Evolutionary conservation across 2,329 filamentous ascomycete species (phyloP).

Genomic region (Cryphonectria radicalis): DNA sequence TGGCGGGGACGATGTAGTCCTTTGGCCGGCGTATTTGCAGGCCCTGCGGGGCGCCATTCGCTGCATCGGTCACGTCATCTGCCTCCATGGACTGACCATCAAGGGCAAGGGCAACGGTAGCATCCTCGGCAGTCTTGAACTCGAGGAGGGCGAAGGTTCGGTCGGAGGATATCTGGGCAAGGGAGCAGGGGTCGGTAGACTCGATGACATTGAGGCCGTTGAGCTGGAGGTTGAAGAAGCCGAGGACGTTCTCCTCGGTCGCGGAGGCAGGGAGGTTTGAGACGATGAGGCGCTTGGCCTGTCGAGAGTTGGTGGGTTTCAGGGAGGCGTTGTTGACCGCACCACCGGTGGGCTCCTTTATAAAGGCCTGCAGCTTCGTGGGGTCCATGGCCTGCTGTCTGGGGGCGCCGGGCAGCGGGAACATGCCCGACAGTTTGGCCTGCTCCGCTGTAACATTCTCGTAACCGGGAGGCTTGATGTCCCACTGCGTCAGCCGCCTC

Average conservation of each 20-base stretch:
- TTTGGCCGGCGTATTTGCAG: constrained; percentile 85
- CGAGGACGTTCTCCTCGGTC: constrained; percentile 76
- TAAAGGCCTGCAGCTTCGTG: constrained; percentile 90
- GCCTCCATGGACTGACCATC: constrained; percentile 90
- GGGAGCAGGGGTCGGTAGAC: constrained; percentile 80
- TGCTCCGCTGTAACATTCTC: constrained; percentile 98
- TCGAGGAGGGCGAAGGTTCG: constrained; percentile 83
- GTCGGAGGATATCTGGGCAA: constrained; percentile 81
- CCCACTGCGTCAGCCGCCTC: constrained; percentile 96
- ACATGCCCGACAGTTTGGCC: constrained; percentile 98
- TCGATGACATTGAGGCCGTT: constrained; percentile 95
- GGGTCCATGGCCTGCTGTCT: constrained; percentile 96
- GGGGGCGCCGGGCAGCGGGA: constrained; percentile 92
- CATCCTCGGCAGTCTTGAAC: constrained; percentile 84
- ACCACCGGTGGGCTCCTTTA: constrained; percentile 81
- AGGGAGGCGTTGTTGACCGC: constrained; percentile 75
- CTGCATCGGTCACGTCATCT: constrained; percentile 62
- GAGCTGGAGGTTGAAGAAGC: constrained; percentile 95
- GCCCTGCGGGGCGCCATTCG: constrained; percentile 55
- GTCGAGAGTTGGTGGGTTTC: constrained; percentile 89
- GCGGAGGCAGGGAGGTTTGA: constrained; percentile 76
- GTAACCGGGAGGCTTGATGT: constrained; percentile 97
- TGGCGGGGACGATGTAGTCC: constrained; percentile 92
- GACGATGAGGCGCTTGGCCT: constrained; percentile 89
- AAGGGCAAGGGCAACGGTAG: constrained; percentile 87